Evolutionary conservation across 2,329 filamentous ascomycete genomes (phyloP).

Genomic region (Aspergillus sp.): DNA sequence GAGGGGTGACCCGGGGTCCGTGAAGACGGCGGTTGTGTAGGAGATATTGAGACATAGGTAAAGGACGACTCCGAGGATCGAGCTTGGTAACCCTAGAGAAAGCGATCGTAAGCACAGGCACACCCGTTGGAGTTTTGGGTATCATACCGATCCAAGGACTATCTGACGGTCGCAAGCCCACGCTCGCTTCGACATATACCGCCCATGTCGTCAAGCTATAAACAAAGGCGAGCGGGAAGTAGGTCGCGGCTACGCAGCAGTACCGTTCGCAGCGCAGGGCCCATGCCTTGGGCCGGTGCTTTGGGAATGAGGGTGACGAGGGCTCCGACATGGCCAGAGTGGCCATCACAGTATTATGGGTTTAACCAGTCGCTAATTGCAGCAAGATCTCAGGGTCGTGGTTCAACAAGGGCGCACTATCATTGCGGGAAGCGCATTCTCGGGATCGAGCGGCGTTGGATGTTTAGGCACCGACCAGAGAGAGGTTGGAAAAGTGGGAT

Average conservation of each 20-base stretch:
- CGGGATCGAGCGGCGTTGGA: neutral
- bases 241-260: conserved; percentile 78
- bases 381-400: neutral
- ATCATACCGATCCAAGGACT: conserved; percentile 50
- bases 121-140: neutral
- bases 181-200: conserved; percentile 79
- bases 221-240: conserved; percentile 87
- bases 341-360: conserved; percentile 36
- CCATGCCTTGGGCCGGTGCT: conserved; percentile 48
- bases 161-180: conserved; percentile 64
- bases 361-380: neutral
- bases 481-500: neutral
- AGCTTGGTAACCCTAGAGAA: conserved; percentile 49
- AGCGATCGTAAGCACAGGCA: conserved; percentile 1
- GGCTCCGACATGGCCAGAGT: conserved; percentile 44
- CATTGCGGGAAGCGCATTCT: conserved; percentile 7
- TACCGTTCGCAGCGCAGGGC: conserved; percentile 70
- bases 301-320: conserved; percentile 45
- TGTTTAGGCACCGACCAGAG: neutral
- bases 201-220: conserved; percentile 93
- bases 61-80: conserved; percentile 69
- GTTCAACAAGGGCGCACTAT: neutral
- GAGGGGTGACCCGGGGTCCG: conserved; percentile 74
- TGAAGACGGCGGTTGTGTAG: conserved; percentile 94
- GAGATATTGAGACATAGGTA: conserved; percentile 83